Percentiles rank a stretch among this genome's conserved stretches.
Evolutionary conservation across 2,329 filamentous ascomycete species (phyloP).

Genomic region (Ophiostoma triangulosporum): DNA sequence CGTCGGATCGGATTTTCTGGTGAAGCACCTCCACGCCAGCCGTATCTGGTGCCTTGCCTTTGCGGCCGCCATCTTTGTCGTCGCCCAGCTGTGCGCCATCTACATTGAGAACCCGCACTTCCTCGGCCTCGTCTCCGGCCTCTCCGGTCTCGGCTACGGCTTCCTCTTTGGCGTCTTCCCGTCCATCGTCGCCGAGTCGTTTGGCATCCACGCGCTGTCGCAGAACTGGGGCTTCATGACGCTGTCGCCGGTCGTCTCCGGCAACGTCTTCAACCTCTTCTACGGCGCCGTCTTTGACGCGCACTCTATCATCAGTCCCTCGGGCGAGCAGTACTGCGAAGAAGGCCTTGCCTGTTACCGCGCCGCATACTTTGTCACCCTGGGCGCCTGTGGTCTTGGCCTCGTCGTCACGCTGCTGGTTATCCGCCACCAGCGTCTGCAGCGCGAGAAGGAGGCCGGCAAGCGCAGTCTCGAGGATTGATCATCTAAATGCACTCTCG

Average conservation of each 20-base stretch:
- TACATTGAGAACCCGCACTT: constrained; percentile 63
- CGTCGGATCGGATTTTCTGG: constrained; percentile 80
- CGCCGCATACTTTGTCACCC: constrained; percentile 66
- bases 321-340: constrained; percentile 60
- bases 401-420: constrained; percentile 57
- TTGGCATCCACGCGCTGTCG: constrained; percentile 76
- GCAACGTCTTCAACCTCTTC: constrained; percentile 84
- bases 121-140: constrained; percentile 63
- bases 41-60: constrained; percentile 84
- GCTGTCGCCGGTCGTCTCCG: constrained; percentile 70
- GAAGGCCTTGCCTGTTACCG: constrained; percentile 73
- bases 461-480: constrained; percentile 15
- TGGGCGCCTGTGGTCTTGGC: constrained; percentile 56
- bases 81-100: constrained; percentile 66
- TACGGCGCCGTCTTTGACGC: constrained; percentile 76
- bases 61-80: constrained; percentile 62
- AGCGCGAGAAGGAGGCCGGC: constrained; percentile 23
- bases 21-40: constrained; percentile 65
- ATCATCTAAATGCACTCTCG: background rate
- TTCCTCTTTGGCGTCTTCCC: constrained; percentile 91
- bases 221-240: constrained; percentile 98
- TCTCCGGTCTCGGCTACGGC: constrained; percentile 83
- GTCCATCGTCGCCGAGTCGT: constrained; percentile 76
- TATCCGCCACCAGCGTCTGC: constrained; percentile 44
- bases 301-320: constrained; percentile 55